These are phyloP conservation scores for Nannochloropsis oceanica DNA, from an alignment of 108 stramenopile species.

Conservation along the genomic window DNA sequence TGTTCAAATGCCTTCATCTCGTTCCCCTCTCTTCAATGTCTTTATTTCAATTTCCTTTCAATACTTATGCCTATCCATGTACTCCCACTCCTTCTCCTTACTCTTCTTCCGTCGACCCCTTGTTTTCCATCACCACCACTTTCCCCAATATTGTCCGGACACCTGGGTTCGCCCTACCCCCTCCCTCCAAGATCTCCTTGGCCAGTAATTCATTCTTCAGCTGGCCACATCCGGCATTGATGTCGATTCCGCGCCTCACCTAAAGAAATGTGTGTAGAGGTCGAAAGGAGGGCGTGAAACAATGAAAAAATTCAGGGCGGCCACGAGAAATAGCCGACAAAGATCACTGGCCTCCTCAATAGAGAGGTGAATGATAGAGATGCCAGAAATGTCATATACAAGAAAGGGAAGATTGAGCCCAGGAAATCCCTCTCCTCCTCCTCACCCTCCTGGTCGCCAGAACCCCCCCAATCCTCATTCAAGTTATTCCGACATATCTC, in stretches of 20 bases:
- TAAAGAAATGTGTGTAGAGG: slow-evolving; percentile 27
- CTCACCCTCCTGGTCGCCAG: no score
- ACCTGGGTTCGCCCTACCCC: no score
- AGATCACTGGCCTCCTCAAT: not conserved
- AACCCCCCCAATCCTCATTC: no score
- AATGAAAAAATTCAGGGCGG: slow-evolving; percentile 47
- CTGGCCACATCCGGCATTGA: slow-evolving; percentile 94
- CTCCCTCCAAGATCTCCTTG: slow-evolving; percentile 23
- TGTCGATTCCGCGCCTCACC: slow-evolving; percentile 91
- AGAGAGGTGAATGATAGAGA: slow-evolving; percentile 1
- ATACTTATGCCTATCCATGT: no score
- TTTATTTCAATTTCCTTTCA: no score
- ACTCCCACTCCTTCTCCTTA: no score
- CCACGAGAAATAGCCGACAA: not conserved
- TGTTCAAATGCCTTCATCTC: no score
- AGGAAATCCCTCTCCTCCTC: not conserved
- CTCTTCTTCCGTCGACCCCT: no score
- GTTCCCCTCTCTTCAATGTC: no score
- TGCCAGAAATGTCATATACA: not conserved
- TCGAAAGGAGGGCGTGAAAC: no score
- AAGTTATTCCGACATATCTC: not conserved
- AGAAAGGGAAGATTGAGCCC: slow-evolving; percentile 2
- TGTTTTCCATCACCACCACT: no score
- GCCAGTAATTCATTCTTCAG: slow-evolving; percentile 54
- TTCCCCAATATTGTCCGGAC: no score